Evolutionary conservation across 345 rosid species (phyloP), one percentile per base, ranked within the genome.

Genomic region (Pelargonium nanum): DNA sequence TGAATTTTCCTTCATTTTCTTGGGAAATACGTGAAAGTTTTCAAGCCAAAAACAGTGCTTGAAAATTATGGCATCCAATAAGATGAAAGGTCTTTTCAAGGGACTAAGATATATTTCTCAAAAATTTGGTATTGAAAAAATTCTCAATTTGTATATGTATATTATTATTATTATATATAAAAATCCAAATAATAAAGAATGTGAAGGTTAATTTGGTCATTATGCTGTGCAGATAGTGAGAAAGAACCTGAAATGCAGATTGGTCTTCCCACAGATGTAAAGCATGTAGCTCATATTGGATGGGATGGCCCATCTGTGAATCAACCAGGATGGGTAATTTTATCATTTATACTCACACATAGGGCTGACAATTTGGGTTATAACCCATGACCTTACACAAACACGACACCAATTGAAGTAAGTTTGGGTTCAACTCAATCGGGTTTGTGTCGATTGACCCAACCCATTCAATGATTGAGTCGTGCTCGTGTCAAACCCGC

Each of bases 221-320:
- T n/a, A n/a, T 3, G 34, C 8, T 28, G 34, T 78, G 75, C 75
- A 88, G 93, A 85, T 24, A 76, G 78, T 72, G 90, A 75, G 58
- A 84, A 88, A 69, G 88, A 88, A 67, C 70, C 78, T 56, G 93
- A 88, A 61, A 85, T 88, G 77, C 68, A 82, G 65, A 88, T 88
- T 58, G 96, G 96, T 48, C 52, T 22, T 55, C 96, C 96, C 40
- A 88, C 96, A 16, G 89, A 88, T 55, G 93, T 88, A 70, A 88
- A 85, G 67, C 96, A 88, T 66, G 86, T 88, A 19, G 92, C 96
- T 26, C 96, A 88, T 62, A 88, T 88, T 55, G 96, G 96, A 68
- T 83, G 84, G 85, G 93, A 88, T 56, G 87, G 87, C 26, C 80
- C 82, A 9, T 73, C 84, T 12, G 69, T 75, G 24, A 67, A 69